Base-by-base conservation (phyloP, 2,329 filamentous ascomycete genomes). In the Davidsoniella eucalypti region DNA sequence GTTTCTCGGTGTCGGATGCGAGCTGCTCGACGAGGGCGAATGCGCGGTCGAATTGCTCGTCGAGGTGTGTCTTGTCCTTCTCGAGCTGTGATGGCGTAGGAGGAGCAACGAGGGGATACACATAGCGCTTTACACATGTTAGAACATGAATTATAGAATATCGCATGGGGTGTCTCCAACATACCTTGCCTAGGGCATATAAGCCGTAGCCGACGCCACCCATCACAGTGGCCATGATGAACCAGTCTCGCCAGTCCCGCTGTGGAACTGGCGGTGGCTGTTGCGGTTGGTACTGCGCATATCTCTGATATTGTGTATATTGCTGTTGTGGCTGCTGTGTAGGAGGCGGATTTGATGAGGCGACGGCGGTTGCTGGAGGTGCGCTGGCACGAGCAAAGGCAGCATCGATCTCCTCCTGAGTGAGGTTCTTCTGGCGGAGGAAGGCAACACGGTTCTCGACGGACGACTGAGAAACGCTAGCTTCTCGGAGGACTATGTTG, bases 241-340 rank as follows among this genome's bases (percentile, higher is more conserved):
- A 98, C 84, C 87, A 96, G 63, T 98, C 92, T 54, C 93, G 77
- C 92, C 92, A 98, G 67, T 98, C 92, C 60, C 92, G 74, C 61
- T 79, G 81, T 2, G 87, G 87, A 2, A 79, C 67, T 50, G 74
- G 70, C 1, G 72, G 72, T 3, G 75, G 67, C 26, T 69, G 70
- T 43, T 47, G 50, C 33, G 45, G 43, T 18, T 50, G 41, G 52
- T 72, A 67, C 54, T 71, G 71, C 46, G 69, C 65, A 50, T 73
- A 73, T 49, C 64, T 63, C 41, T 66, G 66, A 58, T 68, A 68
- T 44, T 64, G 60, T 52, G 66, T 36, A 43, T 42, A 41, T 54
- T 67, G 70, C 56, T 65, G 71, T 61, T 67, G 67, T 54, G 61
- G 68, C 54, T 65, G 36, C 43, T 40, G 42, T 36, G 47, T 23